phyloP scores from a whole-genome alignment of 805 yeast species.

The Starmerella khaoyaiensis region DNA sequence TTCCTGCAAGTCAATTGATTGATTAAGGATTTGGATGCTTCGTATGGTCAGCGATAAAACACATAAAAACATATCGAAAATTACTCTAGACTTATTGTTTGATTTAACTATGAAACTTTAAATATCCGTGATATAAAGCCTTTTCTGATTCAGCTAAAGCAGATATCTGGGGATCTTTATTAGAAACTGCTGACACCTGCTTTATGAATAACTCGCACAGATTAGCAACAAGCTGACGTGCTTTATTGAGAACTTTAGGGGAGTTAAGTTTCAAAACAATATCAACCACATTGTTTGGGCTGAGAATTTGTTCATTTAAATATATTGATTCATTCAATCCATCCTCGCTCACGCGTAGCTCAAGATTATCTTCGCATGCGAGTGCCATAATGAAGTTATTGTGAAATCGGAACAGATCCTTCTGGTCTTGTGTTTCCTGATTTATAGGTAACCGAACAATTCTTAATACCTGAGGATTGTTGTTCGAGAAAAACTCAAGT shows the following conservation, averaged over 20 bases:
- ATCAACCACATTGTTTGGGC: conserved; percentile 15
- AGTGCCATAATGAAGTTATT: conserved; percentile 20
- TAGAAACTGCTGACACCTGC: conserved; percentile 2
- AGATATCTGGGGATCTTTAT: not conserved
- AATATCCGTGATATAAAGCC: conserved; percentile 3
- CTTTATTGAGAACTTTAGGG: conserved; percentile 2
- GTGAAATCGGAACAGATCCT: conserved; percentile 11
- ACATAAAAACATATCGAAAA: no score
- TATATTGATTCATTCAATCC: conserved; percentile 16
- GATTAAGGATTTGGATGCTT: no score
- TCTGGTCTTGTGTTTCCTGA: conserved; percentile 4
- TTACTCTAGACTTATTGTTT: no score
- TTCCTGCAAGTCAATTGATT: no score
- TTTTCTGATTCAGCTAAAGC: conserved; percentile 8
- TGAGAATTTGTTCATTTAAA: conserved; percentile 14
- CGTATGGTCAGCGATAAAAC: no score
- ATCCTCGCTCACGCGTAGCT: conserved; percentile 15
- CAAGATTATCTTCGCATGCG: conserved; percentile 20
- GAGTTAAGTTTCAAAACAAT: conserved; percentile 1
- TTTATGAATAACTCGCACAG: conserved; percentile 5
- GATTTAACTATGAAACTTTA: no score
- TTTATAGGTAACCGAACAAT: conserved; percentile 9
- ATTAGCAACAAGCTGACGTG: conserved; percentile 7
- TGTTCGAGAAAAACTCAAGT: conserved; percentile 19
- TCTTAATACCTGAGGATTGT: conserved; percentile 8